A percentile compares a stretch with the other conserved stretches of the same genome.
phyloP scores from a whole-genome alignment of 140 eudicot genomes.

The Ambrosia hybrid region DNA sequence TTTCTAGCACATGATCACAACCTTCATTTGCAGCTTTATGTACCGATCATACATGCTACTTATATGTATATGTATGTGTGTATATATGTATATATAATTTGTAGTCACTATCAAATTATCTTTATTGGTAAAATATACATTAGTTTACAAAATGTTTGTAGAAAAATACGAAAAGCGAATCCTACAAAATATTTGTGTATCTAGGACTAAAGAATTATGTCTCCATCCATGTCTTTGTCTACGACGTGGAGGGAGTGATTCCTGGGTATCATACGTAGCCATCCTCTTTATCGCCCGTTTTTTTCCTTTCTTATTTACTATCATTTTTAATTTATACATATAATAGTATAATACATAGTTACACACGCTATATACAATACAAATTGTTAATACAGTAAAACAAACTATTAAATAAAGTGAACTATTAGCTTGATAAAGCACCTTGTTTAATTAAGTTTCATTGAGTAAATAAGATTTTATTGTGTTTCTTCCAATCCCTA shows the following conservation, averaged over 20 bases:
- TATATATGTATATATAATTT: neutral
- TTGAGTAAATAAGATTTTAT: too few relatives aligned
- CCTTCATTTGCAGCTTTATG: conserved; percentile 4
- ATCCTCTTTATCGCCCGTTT: conserved; percentile 39
- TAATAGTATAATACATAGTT: too few relatives aligned
- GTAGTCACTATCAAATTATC: conserved; percentile 25
- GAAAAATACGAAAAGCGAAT: conserved; percentile 42
- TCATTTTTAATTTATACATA: neutral
- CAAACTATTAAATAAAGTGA: too few relatives aligned
- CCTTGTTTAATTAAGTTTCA: too few relatives aligned
- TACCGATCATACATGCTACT: neutral
- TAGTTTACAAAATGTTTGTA: conserved; percentile 18
- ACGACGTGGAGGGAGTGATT: conserved; percentile 50
- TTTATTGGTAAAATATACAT: conserved; percentile 8
- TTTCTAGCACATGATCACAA: conserved; percentile 26
- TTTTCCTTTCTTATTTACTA: neutral
- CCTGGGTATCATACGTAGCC: conserved; percentile 44
- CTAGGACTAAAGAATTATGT: conserved; percentile 37
- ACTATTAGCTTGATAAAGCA: too few relatives aligned
- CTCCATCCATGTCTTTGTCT: conserved; percentile 36
- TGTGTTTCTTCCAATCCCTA: too few relatives aligned
- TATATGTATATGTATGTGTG: too few relatives aligned
- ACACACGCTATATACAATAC: too few relatives aligned
- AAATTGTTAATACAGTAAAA: too few relatives aligned
- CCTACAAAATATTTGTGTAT: conserved; percentile 36